phyloP scores from a whole-genome alignment of 2,329 filamentous ascomycete species.

The Aspergillus quadrilineatus region DNA sequence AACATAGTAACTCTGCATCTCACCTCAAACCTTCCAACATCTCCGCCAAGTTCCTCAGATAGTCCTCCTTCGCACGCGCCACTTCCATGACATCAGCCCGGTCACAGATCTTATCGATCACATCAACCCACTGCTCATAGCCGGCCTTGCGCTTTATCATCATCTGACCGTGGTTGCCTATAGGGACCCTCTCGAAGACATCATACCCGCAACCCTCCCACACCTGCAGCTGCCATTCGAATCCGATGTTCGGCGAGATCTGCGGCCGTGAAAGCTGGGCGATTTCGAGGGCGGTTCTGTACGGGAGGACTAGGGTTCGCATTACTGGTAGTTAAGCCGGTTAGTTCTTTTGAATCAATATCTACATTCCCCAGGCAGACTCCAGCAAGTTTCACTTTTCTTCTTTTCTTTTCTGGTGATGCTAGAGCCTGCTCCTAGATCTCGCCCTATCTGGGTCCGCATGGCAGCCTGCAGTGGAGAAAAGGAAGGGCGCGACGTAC shows the following conservation, averaged over 20 bases:
- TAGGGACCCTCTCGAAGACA: background rate
- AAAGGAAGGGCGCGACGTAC: background rate
- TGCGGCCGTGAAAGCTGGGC: background rate
- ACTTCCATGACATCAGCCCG: background rate
- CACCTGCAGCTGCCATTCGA: constrained; percentile 5
- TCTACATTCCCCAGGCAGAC: too few species aligned
- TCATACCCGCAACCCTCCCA: constrained; percentile 1
- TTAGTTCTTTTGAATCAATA: too few species aligned
- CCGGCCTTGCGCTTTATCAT: background rate
- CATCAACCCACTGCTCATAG: background rate
- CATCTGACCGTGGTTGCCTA: background rate
- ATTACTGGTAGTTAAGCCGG: background rate
- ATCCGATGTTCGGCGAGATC: constrained; percentile 8
- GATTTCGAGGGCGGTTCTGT: background rate
- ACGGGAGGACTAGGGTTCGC: background rate
- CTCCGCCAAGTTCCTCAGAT: background rate
- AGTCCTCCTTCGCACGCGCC: background rate
- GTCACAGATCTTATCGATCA: background rate
- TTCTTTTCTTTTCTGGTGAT: too few species aligned
- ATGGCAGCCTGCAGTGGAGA: background rate
- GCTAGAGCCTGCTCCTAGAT: too few species aligned
- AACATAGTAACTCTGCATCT: too few species aligned
- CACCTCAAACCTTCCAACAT: background rate
- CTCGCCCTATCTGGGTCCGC: too few species aligned
- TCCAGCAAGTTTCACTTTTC: too few species aligned